Evolutionary conservation across 169 alveolate genomes (phyloP), one percentile per base, ranked within the genome.

Genomic region (Eimeria sp.): DNA sequence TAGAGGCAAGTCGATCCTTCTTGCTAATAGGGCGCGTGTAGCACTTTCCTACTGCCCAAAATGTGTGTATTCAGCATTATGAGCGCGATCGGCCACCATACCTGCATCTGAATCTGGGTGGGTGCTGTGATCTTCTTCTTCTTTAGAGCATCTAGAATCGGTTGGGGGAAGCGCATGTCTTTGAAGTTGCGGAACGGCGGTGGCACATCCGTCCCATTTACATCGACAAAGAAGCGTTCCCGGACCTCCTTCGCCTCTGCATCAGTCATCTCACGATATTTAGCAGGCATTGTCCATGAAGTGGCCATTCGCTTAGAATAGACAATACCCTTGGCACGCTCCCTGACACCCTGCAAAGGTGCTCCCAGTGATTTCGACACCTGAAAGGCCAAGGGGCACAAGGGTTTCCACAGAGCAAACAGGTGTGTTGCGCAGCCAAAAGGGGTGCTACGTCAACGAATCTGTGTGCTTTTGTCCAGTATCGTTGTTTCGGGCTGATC

Each of bases 71-170:
- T 30, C 68, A 49, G 49, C 4, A 40, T n/a, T 10, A 27, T 27
- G 16, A 33, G 2, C 8, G 71, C 56, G 46, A 58, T 33, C 56
- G 46, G 40, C 37, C 27, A 6, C 20, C 87, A 62, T 71, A 83
- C 96, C 68, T 93, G 97, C 99, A 98, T 99, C 97, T 99, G 99
- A 71, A 99, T 98, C 85, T 99, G 99, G 23, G 99, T 98, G 33
- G 99, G 99, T 60, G 97, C 97, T 40, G 95, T 94, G 85, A 99
- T 98, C 76, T 98, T 98, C 95, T 98, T 98, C 89, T 97, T 97
- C 74, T 97, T 97, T 66, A 99, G 95, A 30, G 98, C 98, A 97
- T 97, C 97, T 52, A 98, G 95, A 49, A 99, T 97, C 37, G 98
- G 98, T 64, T 97, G 95, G 11, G 99, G 99, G 46, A 99, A 97